phyloP scores from a whole-genome alignment of 176 grass and related monocot genomes.

The bread wheat (Triticum aestivum) region IWGSC_CS_RefSeq_v2.1 NC_057797.1:84939710-84940209 shows the following conservation, averaged over 20 bases:
- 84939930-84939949: not conserved
- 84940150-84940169: too few relatives aligned
- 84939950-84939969: not conserved
- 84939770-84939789: not conserved
- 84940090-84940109: too few relatives aligned
- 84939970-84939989: not conserved
- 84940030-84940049: too few relatives aligned
- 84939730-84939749: not conserved
- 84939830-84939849: not conserved
- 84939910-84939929: not conserved
- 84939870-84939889: not conserved
- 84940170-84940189: too few relatives aligned
- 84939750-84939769: not conserved
- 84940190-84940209: too few relatives aligned
- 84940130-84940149: too few relatives aligned
- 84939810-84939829: too few relatives aligned
- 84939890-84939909: not conserved
- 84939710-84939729: not conserved
- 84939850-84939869: conserved; percentile 9
- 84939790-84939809: not conserved
- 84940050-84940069: too few relatives aligned
- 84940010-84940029: not conserved
- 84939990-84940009: not conserved
- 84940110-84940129: too few relatives aligned
- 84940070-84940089: too few relatives aligned